A percentile compares a stretch with the other conserved stretches of the same genome.
phyloP scores from a whole-genome alignment of 2,329 filamentous ascomycete genomes.

The Beauveria australis region DNA sequence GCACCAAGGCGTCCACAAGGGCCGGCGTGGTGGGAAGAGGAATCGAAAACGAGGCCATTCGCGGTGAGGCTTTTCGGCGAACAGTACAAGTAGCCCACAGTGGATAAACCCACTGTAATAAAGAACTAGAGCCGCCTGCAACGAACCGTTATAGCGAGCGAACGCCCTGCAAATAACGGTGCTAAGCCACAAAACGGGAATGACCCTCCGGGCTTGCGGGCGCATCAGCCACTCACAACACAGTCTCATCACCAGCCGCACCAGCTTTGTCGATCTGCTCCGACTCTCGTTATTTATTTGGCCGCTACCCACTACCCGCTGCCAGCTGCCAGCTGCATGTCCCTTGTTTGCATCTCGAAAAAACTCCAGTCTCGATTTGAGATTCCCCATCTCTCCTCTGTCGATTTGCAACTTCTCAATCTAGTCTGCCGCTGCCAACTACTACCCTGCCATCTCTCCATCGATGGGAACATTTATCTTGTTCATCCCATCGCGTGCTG shows the following conservation, averaged over 20 bases:
- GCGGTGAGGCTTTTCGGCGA: not conserved
- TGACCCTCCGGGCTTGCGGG: not conserved
- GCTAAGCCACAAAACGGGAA: not conserved
- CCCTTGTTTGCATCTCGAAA: not conserved
- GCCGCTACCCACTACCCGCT: not conserved
- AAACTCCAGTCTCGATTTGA: not conserved
- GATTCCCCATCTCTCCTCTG: not conserved
- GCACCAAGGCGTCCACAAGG: not conserved
- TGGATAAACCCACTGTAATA: too few relatives aligned
- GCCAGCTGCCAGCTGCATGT: not conserved
- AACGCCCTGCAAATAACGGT: not conserved
- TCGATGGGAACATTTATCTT: not conserved
- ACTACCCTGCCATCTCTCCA: not conserved
- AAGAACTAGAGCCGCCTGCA: not conserved
- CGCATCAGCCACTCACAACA: not conserved
- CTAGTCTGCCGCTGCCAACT: not conserved
- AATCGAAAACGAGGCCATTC: not conserved
- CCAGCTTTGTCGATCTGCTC: not conserved
- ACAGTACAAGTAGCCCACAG: too few relatives aligned
- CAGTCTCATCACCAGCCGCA: not conserved
- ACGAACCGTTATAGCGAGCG: not conserved
- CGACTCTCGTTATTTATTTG: not conserved
- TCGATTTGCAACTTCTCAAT: not conserved
- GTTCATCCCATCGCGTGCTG: not conserved
- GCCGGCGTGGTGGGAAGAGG: not conserved